Evolutionary conservation across 1,284 basidiomycete species (phyloP).

Genomic region (Chalciporus sp.): DNA sequence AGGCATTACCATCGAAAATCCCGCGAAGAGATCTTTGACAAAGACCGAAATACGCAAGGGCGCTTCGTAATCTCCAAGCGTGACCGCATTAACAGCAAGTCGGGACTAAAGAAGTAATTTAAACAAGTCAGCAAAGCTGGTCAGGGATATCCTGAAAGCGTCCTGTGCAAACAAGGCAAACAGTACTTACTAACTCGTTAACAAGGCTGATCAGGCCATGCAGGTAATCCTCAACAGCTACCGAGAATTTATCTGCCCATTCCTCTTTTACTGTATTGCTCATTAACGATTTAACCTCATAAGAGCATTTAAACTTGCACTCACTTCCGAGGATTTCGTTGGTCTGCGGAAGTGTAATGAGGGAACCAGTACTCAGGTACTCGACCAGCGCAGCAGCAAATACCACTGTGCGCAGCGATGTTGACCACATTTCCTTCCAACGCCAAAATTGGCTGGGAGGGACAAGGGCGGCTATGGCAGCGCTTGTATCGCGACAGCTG

Average conservation of each 20-base stretch:
- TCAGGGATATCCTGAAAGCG: background rate
- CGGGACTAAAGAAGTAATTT: conserved; percentile 57
- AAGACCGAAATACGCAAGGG: conserved; percentile 80
- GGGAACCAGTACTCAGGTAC: conserved; percentile 61
- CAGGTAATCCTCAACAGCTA: conserved; percentile 84
- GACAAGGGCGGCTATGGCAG: conserved; percentile 53
- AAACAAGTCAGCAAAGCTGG: background rate
- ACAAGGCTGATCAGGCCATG: conserved; percentile 80
- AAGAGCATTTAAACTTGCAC: conserved; percentile 27
- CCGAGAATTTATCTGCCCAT: conserved; percentile 66
- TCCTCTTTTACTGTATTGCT: conserved; percentile 59
- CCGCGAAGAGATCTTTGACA: conserved; percentile 80
- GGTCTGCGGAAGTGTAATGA: conserved; percentile 59
- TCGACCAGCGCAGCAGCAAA: conserved; percentile 68
- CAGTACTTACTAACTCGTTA: conserved; percentile 71
- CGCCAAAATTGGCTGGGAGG: conserved; percentile 79
- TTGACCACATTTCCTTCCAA: conserved; percentile 80
- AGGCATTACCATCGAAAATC: conserved; percentile 73
- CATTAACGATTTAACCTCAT: conserved; percentile 7
- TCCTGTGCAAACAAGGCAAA: background rate
- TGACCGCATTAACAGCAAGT: conserved; percentile 81
- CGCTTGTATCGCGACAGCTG: conserved; percentile 55
- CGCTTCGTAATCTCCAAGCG: conserved; percentile 78
- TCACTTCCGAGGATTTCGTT: conserved; percentile 67
- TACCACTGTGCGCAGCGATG: conserved; percentile 62